Evolutionary conservation across 768 basidiomycete genomes (phyloP).

Genomic region (Lactarius pseudohatsudake): DNA sequence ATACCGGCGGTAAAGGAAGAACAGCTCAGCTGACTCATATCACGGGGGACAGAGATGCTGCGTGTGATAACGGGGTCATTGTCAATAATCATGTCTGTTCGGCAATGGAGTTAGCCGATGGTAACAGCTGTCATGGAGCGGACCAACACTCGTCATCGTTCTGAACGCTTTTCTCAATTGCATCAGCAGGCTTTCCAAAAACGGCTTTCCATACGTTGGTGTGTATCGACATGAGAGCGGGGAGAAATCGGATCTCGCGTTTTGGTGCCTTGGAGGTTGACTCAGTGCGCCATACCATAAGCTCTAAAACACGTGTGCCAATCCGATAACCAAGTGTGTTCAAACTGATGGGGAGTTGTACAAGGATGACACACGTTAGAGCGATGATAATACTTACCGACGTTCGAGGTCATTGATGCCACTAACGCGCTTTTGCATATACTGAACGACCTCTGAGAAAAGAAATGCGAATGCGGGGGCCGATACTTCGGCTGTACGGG

Average conservation of each 20-base stretch:
- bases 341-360: conserved; percentile 50
- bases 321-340: conserved; percentile 93
- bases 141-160: conserved; percentile 91
- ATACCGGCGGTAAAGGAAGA: conserved; percentile 98
- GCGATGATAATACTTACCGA: conserved; percentile 53
- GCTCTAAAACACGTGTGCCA: conserved; percentile 82
- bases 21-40: conserved; percentile 91
- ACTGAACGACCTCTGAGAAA: conserved; percentile 91
- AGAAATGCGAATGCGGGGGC: conserved; percentile 83
- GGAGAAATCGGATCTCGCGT: conserved; percentile 86
- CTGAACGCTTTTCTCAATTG: conserved; percentile 93
- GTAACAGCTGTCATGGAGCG: conserved; percentile 1
- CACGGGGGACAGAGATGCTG: conserved; percentile 89
- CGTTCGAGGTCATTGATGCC: conserved; percentile 96
- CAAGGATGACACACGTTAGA: conserved; percentile 10
- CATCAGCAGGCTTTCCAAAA: conserved; percentile 92
- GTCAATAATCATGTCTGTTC: conserved; percentile 93
- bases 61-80: conserved; percentile 93
- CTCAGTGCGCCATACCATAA: conserved; percentile 80
- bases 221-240: conserved; percentile 90
- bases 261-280: conserved; percentile 84
- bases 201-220: conserved; percentile 94
- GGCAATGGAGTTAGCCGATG: conserved; percentile 19
- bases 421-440: conserved; percentile 92
- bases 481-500: conserved; percentile 80